Evolutionary conservation across 2,329 filamentous ascomycete genomes (phyloP).

Genomic region (Apiospora hydei): DNA sequence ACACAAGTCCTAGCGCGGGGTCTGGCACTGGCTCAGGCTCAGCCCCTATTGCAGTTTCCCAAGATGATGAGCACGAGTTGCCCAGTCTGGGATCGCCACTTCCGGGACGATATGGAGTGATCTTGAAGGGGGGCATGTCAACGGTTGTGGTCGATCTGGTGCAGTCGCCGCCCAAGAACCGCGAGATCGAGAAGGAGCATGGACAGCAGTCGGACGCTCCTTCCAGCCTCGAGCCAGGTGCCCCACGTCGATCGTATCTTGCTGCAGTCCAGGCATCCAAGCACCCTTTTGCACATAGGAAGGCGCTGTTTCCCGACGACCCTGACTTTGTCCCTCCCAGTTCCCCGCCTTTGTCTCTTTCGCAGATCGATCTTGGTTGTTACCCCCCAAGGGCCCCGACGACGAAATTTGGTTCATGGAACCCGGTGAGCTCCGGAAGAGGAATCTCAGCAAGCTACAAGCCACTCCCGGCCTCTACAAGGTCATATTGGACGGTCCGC

Average conservation of each 20-base stretch:
- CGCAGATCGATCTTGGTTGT: not conserved
- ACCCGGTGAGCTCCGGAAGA: not conserved
- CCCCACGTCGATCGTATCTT: slow-evolving; percentile 10
- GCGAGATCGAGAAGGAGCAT: not conserved
- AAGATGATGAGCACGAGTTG: slow-evolving; percentile 5
- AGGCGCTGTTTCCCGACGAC: not conserved
- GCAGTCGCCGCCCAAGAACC: not conserved
- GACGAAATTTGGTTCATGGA: slow-evolving; percentile 7
- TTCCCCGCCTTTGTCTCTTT: not conserved
- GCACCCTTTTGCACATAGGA: not conserved
- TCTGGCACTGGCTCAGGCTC: not conserved
- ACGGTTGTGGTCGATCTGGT: slow-evolving; percentile 10
- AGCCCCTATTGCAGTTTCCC: not conserved
- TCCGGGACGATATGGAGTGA: not conserved
- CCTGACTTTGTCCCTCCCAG: not conserved
- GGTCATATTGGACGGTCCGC: not conserved
- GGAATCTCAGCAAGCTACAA: no score
- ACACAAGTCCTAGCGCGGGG: not conserved
- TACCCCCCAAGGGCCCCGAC: slow-evolving; percentile 12
- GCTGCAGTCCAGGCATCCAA: not conserved
- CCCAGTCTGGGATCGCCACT: not conserved
- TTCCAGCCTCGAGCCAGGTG: not conserved
- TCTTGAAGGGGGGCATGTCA: not conserved
- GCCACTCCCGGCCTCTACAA: not conserved
- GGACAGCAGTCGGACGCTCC: slow-evolving; percentile 4